A percentile compares a stretch with the other conserved stretches of the same genome.
Conservation (phyloP, 345 rosid genomes). For the Ceriops tagal region DNA sequence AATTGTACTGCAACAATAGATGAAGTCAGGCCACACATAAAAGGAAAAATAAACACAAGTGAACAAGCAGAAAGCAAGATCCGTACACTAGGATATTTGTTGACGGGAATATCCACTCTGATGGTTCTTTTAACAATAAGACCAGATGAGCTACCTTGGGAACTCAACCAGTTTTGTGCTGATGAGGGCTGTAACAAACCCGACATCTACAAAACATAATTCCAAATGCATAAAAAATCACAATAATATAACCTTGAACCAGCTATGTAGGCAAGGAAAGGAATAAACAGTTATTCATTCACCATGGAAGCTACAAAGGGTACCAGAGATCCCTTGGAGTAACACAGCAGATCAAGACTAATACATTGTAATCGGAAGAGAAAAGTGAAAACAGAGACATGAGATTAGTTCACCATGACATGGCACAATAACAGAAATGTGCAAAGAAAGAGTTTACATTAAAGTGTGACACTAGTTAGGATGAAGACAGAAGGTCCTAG, state of each 20-base stretch:
- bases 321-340: conserved; percentile 3
- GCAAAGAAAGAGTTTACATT: neutral
- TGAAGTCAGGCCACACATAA: conserved; percentile 17
- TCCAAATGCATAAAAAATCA: conserved; percentile 28
- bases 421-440: conserved; percentile 4
- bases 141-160: conserved; percentile 80
- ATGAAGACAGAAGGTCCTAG: conserved; percentile 12
- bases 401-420: neutral
- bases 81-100: conserved; percentile 74
- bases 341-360: conserved; percentile 6
- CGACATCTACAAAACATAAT: conserved; percentile 54
- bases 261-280: conserved; percentile 2
- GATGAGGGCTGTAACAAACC: conserved; percentile 58
- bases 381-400: conserved; percentile 1
- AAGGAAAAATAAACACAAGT: neutral
- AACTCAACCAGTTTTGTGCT: conserved; percentile 71
- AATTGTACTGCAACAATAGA: conserved; percentile 67
- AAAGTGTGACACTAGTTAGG: conserved; percentile 5
- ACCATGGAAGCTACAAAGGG: neutral
- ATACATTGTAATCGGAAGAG: neutral
- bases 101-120: conserved; percentile 94
- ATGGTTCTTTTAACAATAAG: conserved; percentile 80
- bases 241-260: conserved; percentile 1
- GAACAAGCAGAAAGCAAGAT: conserved; percentile 2
- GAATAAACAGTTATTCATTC: neutral